A percentile compares a stretch with the other conserved stretches of the same genome.
These are phyloP conservation scores for Nematocida sp. DNA, from an alignment of 371 early-diverging fungal species.

Conservation along the genomic window DNA sequence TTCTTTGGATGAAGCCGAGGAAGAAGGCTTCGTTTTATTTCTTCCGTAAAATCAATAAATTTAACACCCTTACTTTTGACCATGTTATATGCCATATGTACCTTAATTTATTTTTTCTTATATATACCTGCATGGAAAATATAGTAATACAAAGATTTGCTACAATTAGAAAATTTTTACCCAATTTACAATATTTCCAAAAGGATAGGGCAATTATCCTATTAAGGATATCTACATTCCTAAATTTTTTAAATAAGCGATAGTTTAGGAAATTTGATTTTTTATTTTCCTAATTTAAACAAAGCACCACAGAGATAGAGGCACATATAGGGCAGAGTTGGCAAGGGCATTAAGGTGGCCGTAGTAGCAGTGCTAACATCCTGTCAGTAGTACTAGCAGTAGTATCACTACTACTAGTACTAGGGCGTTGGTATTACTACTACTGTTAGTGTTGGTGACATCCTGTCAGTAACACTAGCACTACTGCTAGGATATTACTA, in stretches of 20 bases:
- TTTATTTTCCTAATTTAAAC: background rate
- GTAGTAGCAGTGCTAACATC: too few relatives aligned
- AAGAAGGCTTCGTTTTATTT: slow-evolving; percentile 36
- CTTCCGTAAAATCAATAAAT: slow-evolving; percentile 55
- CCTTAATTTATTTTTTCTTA: background rate
- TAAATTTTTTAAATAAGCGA: background rate
- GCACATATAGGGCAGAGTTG: too few relatives aligned
- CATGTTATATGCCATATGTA: slow-evolving; percentile 3
- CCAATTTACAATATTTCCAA: slow-evolving; percentile 27
- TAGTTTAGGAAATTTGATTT: background rate
- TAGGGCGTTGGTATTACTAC: too few relatives aligned
- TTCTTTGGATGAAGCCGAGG: slow-evolving; percentile 25
- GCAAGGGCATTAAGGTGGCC: too few relatives aligned
- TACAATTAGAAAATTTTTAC: slow-evolving; percentile 5
- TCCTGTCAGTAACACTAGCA: too few relatives aligned
- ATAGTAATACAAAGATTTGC: slow-evolving; percentile 7
- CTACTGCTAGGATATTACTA: too few relatives aligned
- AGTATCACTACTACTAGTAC: too few relatives aligned
- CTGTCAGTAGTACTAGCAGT: too few relatives aligned
- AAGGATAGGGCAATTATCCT: slow-evolving; percentile 29
- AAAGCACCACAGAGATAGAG: too few relatives aligned
- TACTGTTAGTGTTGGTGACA: too few relatives aligned
- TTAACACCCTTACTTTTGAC: slow-evolving; percentile 19
- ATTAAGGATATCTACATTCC: background rate
- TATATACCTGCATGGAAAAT: background rate